phyloP scores from a whole-genome alignment of 2,329 filamentous ascomycete genomes.

The Fusarium sp. region DNA sequence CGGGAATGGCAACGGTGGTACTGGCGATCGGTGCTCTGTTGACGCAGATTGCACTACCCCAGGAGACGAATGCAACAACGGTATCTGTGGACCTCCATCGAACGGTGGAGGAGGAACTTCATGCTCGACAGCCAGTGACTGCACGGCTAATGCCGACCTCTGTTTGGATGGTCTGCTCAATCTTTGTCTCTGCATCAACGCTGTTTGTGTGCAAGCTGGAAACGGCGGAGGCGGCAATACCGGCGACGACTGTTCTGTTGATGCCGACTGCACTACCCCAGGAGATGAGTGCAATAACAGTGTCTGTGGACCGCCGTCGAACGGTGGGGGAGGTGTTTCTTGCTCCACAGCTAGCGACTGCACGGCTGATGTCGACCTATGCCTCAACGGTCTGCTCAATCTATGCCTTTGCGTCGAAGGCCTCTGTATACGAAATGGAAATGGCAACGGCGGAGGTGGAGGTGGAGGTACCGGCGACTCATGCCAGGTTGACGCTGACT shows the following conservation, averaged over 20 bases:
- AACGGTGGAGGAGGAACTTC: no score
- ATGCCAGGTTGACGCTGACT: not conserved
- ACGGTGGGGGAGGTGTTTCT: no score
- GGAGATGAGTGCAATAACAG: no score
- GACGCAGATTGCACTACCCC: constrained; percentile 2
- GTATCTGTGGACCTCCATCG: no score
- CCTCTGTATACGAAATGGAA: not conserved
- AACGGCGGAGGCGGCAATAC: no score
- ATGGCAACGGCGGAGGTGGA: not conserved
- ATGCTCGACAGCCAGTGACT: not conserved
- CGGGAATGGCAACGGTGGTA: not conserved
- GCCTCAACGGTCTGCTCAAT: not conserved
- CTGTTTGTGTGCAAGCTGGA: no score
- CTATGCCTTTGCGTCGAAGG: not conserved
- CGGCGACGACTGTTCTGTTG: no score
- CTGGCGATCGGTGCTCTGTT: not conserved
- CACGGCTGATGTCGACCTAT: not conserved
- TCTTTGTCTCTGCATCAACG: not conserved
- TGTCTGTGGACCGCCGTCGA: no score
- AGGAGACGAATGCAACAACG: constrained; percentile 4
- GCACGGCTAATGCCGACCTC: not conserved
- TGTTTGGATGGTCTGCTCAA: not conserved
- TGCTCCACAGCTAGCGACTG: not conserved
- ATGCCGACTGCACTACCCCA: no score
- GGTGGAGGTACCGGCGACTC: not conserved